These are phyloP conservation scores for Fusarium zealandicum DNA, from an alignment of 2,329 filamentous ascomycete species.

Conservation along the genomic window DNA sequence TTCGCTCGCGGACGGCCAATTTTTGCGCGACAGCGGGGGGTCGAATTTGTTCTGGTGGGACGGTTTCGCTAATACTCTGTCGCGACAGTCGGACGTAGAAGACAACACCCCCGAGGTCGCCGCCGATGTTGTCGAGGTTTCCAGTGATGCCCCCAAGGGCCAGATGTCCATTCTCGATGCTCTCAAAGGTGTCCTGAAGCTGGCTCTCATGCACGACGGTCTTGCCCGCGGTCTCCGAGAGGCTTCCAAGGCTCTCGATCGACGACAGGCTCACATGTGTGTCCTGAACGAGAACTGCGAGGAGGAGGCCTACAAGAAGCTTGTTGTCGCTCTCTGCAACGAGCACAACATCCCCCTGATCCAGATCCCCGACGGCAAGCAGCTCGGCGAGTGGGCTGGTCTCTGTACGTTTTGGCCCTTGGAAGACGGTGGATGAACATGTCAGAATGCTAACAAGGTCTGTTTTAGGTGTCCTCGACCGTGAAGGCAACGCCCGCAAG, in stretches of 20 bases:
- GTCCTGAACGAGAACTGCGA: slow-evolving; percentile 99
- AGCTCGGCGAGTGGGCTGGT: slow-evolving; percentile 99
- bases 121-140: slow-evolving; percentile 92
- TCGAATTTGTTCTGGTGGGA: slow-evolving; percentile 7
- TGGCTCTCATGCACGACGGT: slow-evolving; percentile 99
- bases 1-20: slow-evolving; percentile 8
- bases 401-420: slow-evolving; percentile 78
- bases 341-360: slow-evolving; percentile 99
- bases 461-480: slow-evolving; percentile 87
- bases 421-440: not conserved
- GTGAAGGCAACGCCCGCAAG: slow-evolving; percentile 99
- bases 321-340: slow-evolving; percentile 96
- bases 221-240: slow-evolving; percentile 98
- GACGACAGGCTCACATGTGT: slow-evolving; percentile 99
- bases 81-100: slow-evolving; percentile 97
- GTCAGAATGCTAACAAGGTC: slow-evolving; percentile 42
- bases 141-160: slow-evolving; percentile 87
- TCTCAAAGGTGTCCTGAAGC: slow-evolving; percentile 98
- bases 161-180: slow-evolving; percentile 99
- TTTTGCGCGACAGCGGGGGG: slow-evolving; percentile 16
- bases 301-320: slow-evolving; percentile 99
- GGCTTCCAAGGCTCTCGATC: slow-evolving; percentile 97
- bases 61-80: slow-evolving; percentile 33
- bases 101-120: slow-evolving; percentile 87
- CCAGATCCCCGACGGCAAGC: slow-evolving; percentile 99